Evolutionary conservation across 306 rosid genomes (phyloP).

Genomic region (Spatholobus suberectus): DNA sequence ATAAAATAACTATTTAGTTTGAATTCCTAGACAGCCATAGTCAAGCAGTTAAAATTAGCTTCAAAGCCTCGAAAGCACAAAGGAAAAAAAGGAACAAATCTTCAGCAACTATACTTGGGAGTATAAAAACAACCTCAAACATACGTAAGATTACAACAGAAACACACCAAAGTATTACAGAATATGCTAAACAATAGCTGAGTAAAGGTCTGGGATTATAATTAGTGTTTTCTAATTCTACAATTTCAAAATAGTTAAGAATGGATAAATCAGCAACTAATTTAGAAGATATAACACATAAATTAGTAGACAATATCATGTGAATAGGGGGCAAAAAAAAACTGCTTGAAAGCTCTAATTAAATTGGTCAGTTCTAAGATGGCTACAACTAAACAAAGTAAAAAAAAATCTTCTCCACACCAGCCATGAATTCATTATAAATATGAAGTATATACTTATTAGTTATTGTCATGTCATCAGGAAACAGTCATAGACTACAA

Average conservation of each 20-base stretch:
- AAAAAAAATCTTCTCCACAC: background rate
- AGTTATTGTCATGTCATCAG: background rate
- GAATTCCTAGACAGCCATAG: background rate
- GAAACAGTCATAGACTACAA: slow-evolving; percentile 12
- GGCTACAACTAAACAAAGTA: slow-evolving; percentile 17
- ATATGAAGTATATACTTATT: background rate
- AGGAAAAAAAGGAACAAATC: background rate
- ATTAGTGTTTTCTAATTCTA: background rate
- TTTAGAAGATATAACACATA: slow-evolving; percentile 6
- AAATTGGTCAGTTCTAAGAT: background rate
- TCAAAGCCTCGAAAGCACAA: slow-evolving; percentile 17
- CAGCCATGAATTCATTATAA: slow-evolving; percentile 15
- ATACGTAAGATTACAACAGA: background rate
- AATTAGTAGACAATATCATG: background rate
- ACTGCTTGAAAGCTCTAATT: background rate
- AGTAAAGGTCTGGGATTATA: background rate
- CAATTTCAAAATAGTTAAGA: slow-evolving; percentile 3
- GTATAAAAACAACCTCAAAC: slow-evolving; percentile 13
- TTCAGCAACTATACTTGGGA: slow-evolving; percentile 6
- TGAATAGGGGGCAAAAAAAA: background rate
- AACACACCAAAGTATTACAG: slow-evolving; percentile 12
- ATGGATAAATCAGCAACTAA: no score
- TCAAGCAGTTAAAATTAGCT: slow-evolving; percentile 23
- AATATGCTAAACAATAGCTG: background rate
- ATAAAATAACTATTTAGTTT: background rate